Evolutionary conservation across 192 early-diverging fungal genomes (phyloP).

Genomic region (Backusella parvicylindrica): DNA sequence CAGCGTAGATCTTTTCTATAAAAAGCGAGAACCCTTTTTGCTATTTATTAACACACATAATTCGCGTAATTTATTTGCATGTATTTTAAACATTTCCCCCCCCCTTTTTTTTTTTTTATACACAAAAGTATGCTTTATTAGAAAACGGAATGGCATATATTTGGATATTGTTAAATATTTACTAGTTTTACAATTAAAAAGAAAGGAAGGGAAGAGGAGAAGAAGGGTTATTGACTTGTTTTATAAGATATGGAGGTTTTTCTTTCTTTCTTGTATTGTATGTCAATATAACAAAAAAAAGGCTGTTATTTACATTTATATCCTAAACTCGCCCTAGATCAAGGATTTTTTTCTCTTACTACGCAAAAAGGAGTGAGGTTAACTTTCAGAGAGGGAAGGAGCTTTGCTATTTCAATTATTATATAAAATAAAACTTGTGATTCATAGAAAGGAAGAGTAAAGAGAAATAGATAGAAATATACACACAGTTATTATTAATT

Average conservation of each 20-base stretch:
- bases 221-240: not conserved
- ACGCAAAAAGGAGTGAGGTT: not conserved
- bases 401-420: not conserved
- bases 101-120: no score
- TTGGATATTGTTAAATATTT: not conserved
- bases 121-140: not conserved
- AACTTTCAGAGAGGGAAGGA: not conserved
- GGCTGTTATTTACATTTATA: not conserved
- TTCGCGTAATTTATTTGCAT: not conserved
- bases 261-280: not conserved
- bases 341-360: not conserved
- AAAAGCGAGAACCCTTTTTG: not conserved
- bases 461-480: not conserved
- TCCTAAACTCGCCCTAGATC: not conserved
- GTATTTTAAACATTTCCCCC: not conserved
- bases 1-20: not conserved
- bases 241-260: not conserved
- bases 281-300: not conserved
- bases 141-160: not conserved
- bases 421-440: not conserved
- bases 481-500: not conserved
- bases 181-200: not conserved
- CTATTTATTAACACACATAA: not conserved
- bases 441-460: not conserved
- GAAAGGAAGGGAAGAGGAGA: not conserved